Evolutionary conservation across 306 rosid genomes (phyloP), one percentile per base, ranked within the genome.

Genomic region (Cicer pinnatifidum): DNA sequence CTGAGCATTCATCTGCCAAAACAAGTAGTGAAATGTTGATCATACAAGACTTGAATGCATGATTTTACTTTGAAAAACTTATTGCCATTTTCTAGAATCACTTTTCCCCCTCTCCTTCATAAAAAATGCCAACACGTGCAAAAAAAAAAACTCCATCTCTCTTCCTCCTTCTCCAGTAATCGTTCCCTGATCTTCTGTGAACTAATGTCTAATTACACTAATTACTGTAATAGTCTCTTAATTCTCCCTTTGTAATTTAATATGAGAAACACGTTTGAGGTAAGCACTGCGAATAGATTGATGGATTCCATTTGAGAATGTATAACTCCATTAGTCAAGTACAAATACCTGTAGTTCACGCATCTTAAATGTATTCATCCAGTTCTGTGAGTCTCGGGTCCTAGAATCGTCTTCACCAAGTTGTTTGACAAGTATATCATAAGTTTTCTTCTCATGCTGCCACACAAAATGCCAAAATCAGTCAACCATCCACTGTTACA

Each of bases 311-410:
- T 4, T 3, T 13, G 51, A 16, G 1, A 44, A 44, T 13, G 12
- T 11, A 50, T 12, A 15, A 60, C 39, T 58, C 23, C 9, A 1
- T 9, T 17, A 9, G 19, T 54, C 16, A 19, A 7, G 35, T 46
- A 11, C 5, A 74, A 23, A 62, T 84, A 89, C 97, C 97, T 88
- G 99, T 64, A 86, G 78, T 77, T 95, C 99, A 38, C 99, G 97
- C 99, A 87, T 84, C 88, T 87, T 91, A 80, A 95, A 90, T 56
- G 97, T 91, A 82, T 95, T 88, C 97, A 95, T 90, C 99, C 99
- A 95, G 83, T 95, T 95, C 77, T 70, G 85, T 0, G 99, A 95
- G 86, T 91, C 99, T 0, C 89, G 93, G 5, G 99, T 91, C 84
- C 99, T 88, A 28, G 97, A 87, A 82, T 95, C 99, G 71, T 95